These are phyloP conservation scores for Pluteus cervinus DNA, from an alignment of 768 basidiomycete species.

Conservation along the genomic window DNA sequence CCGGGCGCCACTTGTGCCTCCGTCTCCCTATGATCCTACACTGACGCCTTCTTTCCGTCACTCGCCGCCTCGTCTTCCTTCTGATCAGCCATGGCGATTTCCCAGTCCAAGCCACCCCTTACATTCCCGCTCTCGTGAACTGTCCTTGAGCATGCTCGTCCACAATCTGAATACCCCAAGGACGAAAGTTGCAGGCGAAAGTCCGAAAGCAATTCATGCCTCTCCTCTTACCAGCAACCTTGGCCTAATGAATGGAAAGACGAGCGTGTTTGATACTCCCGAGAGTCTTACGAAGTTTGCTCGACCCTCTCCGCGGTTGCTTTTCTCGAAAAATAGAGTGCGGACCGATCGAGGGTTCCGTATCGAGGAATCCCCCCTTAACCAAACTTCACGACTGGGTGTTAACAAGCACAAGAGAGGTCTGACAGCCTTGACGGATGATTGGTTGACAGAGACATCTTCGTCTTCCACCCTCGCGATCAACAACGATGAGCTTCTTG, in stretches of 20 bases:
- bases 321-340: conserved; percentile 29
- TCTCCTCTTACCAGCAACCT: conserved; percentile 29
- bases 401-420: conserved; percentile 20
- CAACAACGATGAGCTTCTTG: conserved; percentile 13
- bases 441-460: conserved; percentile 32
- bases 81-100: conserved; percentile 79
- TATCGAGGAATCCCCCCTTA: conserved; percentile 45
- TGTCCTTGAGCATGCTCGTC: conserved; percentile 61
- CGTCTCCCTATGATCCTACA: conserved; percentile 73
- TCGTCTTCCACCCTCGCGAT: conserved; percentile 14
- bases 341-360: conserved; percentile 21
- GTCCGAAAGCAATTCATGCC: conserved; percentile 25
- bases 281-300: conserved; percentile 26
- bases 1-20: conserved; percentile 34
- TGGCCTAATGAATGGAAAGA: too few relatives aligned
- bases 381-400: conserved; percentile 21
- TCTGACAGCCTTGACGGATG: conserved; percentile 31
- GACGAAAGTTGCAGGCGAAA: conserved; percentile 24
- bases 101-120: conserved; percentile 76
- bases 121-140: conserved; percentile 56
- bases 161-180: conserved; percentile 45
- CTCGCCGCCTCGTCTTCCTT: conserved; percentile 67
- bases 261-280: conserved; percentile 13
- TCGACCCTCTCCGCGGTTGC: conserved; percentile 30
- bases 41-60: conserved; percentile 74